Conservation (phyloP, 805 yeast species). For the Lachancea fermentati region DNA sequence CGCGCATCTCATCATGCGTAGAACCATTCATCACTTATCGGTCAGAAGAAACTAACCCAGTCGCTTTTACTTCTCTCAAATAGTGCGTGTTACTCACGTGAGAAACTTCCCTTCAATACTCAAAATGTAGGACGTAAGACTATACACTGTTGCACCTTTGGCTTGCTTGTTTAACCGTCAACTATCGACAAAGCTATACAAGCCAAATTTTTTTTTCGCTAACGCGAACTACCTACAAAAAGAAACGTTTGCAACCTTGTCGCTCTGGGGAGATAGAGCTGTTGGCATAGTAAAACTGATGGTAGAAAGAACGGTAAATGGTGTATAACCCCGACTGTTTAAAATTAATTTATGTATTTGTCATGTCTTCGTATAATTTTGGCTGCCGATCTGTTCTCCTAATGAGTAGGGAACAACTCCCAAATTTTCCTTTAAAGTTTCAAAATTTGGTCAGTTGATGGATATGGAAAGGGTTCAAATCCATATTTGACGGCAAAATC, state of each 20-base stretch:
- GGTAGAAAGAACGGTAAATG: no score
- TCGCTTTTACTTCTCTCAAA: neutral
- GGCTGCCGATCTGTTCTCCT: no score
- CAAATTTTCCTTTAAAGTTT: constrained; percentile 14
- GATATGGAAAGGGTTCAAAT: constrained; percentile 57
- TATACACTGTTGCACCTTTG: neutral
- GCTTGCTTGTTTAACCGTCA: neutral
- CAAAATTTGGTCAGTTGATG: constrained; percentile 52
- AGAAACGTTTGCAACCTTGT: neutral
- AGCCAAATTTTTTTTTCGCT: neutral
- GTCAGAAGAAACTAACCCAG: neutral
- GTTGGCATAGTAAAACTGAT: no score
- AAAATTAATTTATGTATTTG: no score
- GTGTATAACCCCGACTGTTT: no score
- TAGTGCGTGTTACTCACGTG: neutral
- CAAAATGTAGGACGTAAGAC: neutral
- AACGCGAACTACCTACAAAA: neutral
- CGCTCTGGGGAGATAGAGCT: no score
- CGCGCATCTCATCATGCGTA: constrained; percentile 11
- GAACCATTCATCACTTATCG: constrained; percentile 2
- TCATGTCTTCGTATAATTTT: no score
- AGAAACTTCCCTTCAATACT: neutral
- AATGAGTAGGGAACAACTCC: no score
- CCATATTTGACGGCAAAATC: constrained; percentile 68
- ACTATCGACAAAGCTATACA: neutral